A percentile compares a stretch with the other conserved stretches of the same genome.
Conservation (phyloP, 257 asterid genomes). For the Nicotiana noctiflora region DNA sequence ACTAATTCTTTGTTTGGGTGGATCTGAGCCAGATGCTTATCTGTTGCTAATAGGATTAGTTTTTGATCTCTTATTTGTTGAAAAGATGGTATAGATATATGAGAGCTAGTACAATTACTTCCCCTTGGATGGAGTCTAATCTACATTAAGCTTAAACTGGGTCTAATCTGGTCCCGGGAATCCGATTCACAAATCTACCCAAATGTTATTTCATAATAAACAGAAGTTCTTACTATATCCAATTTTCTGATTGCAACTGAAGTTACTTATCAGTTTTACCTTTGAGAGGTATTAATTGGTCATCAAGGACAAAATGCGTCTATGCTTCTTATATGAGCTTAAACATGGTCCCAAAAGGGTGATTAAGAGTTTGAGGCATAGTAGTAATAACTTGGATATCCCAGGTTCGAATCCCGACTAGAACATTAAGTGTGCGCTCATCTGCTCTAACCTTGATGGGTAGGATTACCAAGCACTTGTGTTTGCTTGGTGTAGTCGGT, state of each 20-base stretch:
- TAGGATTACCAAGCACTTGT: not conserved
- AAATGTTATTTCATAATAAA: not conserved
- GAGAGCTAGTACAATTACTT: not conserved
- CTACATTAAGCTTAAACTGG: slow-evolving; percentile 5
- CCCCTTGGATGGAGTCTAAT: not conserved
- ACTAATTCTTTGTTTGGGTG: not conserved
- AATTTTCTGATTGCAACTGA: not conserved
- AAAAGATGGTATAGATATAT: not conserved
- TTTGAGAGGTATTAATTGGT: not conserved
- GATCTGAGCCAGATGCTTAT: not conserved
- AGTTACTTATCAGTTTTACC: not conserved
- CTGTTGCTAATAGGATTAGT: not conserved
- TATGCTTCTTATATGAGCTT: slow-evolving; percentile 1
- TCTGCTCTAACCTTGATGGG: not conserved
- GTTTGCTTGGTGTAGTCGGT: not conserved
- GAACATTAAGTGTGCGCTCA: not conserved
- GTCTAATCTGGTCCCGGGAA: not conserved
- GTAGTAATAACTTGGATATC: slow-evolving; percentile 1
- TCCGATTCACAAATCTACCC: not conserved
- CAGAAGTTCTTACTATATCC: not conserved
- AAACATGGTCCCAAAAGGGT: not conserved
- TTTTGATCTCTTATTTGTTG: not conserved
- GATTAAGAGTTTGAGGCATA: not conserved
- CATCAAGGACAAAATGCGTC: not conserved
- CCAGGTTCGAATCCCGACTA: not conserved